Conservation (phyloP, 495 filamentous ascomycete genomes). For the Podospora sp. region DNA sequence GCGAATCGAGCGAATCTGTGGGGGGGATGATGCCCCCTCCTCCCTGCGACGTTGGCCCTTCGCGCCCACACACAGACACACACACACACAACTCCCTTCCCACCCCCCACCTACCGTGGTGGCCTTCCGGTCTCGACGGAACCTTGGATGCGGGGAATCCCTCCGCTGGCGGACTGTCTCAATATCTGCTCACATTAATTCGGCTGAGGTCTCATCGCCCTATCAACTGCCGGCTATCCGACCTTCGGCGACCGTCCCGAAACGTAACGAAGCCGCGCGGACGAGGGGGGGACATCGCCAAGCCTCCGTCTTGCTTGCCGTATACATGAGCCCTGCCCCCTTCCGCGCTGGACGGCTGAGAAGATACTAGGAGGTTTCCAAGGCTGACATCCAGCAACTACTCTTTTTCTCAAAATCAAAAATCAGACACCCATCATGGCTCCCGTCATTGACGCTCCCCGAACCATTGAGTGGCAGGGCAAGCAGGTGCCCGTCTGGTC, state of each 20-base stretch:
- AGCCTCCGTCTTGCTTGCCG: neutral
- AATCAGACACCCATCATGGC: constrained; percentile 37
- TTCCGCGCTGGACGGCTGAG: neutral
- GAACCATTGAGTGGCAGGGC: constrained; percentile 54
- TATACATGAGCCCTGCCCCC: constrained; percentile 2
- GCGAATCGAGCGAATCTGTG: neutral
- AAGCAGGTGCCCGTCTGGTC: constrained; percentile 54
- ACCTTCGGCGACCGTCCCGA: neutral
- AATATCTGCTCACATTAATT: neutral
- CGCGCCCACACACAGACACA: no score
- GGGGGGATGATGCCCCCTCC: neutral
- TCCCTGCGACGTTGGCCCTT: neutral
- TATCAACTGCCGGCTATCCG: neutral
- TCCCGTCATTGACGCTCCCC: constrained; percentile 40
- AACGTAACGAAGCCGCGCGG: neutral
- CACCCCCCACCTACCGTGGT: neutral
- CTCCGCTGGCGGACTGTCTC: neutral
- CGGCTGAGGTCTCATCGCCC: neutral
- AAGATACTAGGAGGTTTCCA: no score
- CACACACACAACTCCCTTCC: no score
- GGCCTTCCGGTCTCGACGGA: neutral
- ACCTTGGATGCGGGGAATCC: neutral
- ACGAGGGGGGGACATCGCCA: neutral
- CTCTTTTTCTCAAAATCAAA: neutral
- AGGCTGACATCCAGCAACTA: neutral